These are phyloP conservation scores for Sparassis latifolia DNA, from an alignment of 1,284 basidiomycete species.

Conservation along the genomic window DNA sequence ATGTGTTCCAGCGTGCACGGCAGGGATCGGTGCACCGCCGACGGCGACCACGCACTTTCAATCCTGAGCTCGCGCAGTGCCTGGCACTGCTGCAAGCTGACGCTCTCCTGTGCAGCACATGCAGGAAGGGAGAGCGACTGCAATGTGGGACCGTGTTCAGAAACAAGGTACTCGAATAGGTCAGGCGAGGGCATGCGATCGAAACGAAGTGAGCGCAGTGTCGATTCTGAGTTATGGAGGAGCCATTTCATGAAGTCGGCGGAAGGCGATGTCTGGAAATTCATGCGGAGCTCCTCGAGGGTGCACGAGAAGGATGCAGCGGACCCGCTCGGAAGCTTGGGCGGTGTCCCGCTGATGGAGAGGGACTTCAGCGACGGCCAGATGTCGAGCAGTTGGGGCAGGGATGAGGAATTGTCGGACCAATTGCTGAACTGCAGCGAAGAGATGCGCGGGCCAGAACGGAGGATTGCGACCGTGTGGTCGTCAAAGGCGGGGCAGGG, in stretches of 20 bases:
- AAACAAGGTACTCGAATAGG: constrained; percentile 45
- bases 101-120: constrained; percentile 41
- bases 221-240: constrained; percentile 44
- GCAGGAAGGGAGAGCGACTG: constrained; percentile 51
- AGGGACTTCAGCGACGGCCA: constrained; percentile 53
- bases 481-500: constrained; percentile 48
- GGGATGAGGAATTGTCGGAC: constrained; percentile 53
- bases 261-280: constrained; percentile 52
- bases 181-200: constrained; percentile 48
- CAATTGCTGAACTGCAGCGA: constrained; percentile 61
- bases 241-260: constrained; percentile 62
- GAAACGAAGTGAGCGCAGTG: constrained; percentile 48
- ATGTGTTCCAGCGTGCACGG: constrained; percentile 45
- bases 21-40: constrained; percentile 42
- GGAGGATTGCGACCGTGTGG: constrained; percentile 43
- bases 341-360: constrained; percentile 51
- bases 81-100: constrained; percentile 39
- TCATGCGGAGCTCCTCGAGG: constrained; percentile 48
- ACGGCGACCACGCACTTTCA: constrained; percentile 41
- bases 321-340: constrained; percentile 40
- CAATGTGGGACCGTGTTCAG: constrained; percentile 40
- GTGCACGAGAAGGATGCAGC: constrained; percentile 37
- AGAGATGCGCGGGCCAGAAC: constrained; percentile 46
- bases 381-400: constrained; percentile 54
- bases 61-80: constrained; percentile 45